Conservation (phyloP, 805 yeast genomes). For the Priceomyces haplophilus region DNA sequence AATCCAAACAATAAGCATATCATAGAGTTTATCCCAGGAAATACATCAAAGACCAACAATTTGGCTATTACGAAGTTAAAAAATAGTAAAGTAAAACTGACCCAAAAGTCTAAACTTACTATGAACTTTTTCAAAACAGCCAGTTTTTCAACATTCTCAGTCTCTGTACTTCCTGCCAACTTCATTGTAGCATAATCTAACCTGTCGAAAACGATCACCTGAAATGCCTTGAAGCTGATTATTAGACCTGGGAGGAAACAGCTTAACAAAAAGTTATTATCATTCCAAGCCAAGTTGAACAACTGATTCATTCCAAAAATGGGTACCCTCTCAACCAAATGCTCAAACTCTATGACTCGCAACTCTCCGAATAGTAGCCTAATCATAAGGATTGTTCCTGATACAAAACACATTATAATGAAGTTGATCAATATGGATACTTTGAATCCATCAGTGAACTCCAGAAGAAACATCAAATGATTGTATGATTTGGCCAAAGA, state of each 20-base stretch:
- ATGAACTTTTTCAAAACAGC: slow-evolving; percentile 31
- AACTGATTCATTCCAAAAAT: slow-evolving; percentile 45
- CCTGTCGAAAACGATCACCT: slow-evolving; percentile 65
- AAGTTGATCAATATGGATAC: slow-evolving; percentile 27
- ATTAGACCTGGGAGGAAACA: slow-evolving; percentile 37
- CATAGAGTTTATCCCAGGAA: slow-evolving; percentile 49
- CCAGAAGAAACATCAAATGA: slow-evolving; percentile 21
- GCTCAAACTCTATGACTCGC: slow-evolving; percentile 72
- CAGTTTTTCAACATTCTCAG: slow-evolving; percentile 11
- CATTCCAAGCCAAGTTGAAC: slow-evolving; percentile 61
- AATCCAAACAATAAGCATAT: slow-evolving; percentile 68
- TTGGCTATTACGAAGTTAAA: slow-evolving; percentile 54
- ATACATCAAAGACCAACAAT: slow-evolving; percentile 54
- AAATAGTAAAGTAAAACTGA: slow-evolving; percentile 42
- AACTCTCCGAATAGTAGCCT: slow-evolving; percentile 67
- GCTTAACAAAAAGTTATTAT: slow-evolving; percentile 55
- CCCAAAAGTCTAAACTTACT: slow-evolving; percentile 41
- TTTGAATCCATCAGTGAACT: slow-evolving; percentile 30
- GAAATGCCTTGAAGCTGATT: slow-evolving; percentile 57
- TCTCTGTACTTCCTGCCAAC: slow-evolving; percentile 23
- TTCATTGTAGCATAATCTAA: slow-evolving; percentile 37
- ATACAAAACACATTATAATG: slow-evolving; percentile 18
- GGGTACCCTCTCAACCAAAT: slow-evolving; percentile 40
- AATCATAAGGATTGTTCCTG: slow-evolving; percentile 43
- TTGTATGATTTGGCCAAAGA: slow-evolving; percentile 20